Base-by-base conservation (phyloP, 176 grass and related monocot species). In the Raddia guianensis region DNA sequence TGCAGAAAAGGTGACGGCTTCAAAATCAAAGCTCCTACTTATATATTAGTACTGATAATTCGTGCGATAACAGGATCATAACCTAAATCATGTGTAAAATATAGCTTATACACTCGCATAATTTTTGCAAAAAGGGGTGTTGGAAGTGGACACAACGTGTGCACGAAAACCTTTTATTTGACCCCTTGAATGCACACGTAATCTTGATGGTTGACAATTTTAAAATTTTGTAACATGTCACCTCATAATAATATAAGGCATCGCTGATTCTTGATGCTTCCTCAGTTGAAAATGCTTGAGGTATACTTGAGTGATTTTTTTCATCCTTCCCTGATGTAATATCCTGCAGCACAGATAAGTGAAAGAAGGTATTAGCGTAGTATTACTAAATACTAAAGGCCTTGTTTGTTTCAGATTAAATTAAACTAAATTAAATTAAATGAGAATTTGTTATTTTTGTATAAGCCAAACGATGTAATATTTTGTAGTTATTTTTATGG, bases 221-320 rank as follows among this genome's bases (percentile, higher is more conserved):
- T 40, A 76, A 82, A 47, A 70, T 70, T 34, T 72, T 16, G 78
- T 74, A 75, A 92, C 40, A 66, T 40, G 16, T 84, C 66, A 96
- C 97, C 97, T 96, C 97, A 67, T 93, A 99, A 74, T 78, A 89
- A 80, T 96, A 99, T 57, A 96, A 80, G 16, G 78, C 93, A 14
- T 99, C 93, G 6, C 76, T 96, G 70, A 99, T 99, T 70, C 73
- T 84, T 70, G 93, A 91, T 74, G 88, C 91, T 86, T 91, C 89
- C 82, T 96, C 97, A 70, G 76, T 93, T 46, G 91, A 93, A 82
- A 96, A 93, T 51, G 87, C 63, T 63, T 89, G 90, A 65, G 82
- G 85, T 71, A 89, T 47, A 55, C 63, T 84, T 53, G 81, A 82
- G 69, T 16, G 63, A 73, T 9, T 80, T 89, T 61, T 88, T 49